phyloP scores from a whole-genome alignment of 148 eudicot genomes.

The Camellia sinensis region DNA sequence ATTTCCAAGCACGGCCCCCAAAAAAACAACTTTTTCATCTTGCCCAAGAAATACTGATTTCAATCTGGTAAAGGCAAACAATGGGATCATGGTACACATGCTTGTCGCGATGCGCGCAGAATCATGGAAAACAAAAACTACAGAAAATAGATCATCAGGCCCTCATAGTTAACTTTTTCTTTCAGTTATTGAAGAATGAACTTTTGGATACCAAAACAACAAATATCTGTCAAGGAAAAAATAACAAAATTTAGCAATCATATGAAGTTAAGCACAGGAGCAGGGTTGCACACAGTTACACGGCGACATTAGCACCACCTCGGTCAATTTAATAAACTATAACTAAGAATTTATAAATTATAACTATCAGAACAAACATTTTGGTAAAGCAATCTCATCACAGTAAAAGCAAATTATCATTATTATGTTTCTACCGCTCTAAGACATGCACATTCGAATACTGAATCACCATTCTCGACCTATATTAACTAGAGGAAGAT shows the following conservation, averaged over 20 bases:
- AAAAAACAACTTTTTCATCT: neutral
- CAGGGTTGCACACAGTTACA: neutral
- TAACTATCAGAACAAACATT: neutral
- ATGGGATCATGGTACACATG: neutral
- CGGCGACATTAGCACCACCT: neutral
- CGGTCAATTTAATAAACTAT: neutral
- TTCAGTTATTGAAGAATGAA: neutral
- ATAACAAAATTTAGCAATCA: neutral
- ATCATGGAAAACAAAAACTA: neutral
- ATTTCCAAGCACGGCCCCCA: neutral
- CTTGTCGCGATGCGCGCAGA: neutral
- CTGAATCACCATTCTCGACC: neutral
- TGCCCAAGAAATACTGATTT: neutral
- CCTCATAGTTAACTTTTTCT: neutral
- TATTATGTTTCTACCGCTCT: neutral
- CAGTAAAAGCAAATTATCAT: neutral
- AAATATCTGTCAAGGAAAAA: neutral
- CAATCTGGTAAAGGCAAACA: slow-evolving; percentile 1
- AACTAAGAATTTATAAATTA: neutral
- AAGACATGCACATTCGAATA: neutral
- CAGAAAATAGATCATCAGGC: neutral
- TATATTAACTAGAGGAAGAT: neutral
- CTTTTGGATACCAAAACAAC: neutral
- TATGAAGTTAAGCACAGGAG: neutral
- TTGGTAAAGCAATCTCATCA: neutral